A percentile compares a stretch with the other conserved stretches of the same genome.
These are phyloP conservation scores for Lodderomyces orthopsilosis DNA, from an alignment of 1,139 yeast species.

Conservation along the genomic window DNA sequence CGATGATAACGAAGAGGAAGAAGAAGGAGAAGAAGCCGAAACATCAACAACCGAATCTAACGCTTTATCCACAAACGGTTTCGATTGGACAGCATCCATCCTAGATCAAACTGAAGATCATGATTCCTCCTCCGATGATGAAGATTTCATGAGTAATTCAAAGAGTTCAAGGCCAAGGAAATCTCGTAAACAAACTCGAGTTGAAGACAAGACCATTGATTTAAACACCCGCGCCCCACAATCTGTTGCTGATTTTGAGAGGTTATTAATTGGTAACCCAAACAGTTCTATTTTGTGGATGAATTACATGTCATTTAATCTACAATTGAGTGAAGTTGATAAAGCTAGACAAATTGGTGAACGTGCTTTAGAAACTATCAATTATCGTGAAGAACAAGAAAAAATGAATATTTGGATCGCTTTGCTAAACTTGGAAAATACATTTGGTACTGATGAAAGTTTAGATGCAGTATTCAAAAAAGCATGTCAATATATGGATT, in stretches of 20 bases:
- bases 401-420: slow-evolving; percentile 97
- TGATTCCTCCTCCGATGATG: slow-evolving; percentile 50
- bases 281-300: slow-evolving; percentile 94
- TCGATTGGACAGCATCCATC: slow-evolving; percentile 92
- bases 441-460: slow-evolving; percentile 84
- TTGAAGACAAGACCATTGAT: slow-evolving; percentile 83
- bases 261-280: slow-evolving; percentile 87
- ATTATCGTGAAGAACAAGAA: slow-evolving; percentile 89
- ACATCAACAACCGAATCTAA: slow-evolving; percentile 21
- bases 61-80: slow-evolving; percentile 80
- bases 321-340: slow-evolving; percentile 89
- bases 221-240: slow-evolving; percentile 85
- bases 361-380: slow-evolving; percentile 87
- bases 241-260: slow-evolving; percentile 86
- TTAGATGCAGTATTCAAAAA: slow-evolving; percentile 77
- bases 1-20: slow-evolving; percentile 22
- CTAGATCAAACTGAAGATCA: slow-evolving; percentile 72
- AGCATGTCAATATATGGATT: slow-evolving; percentile 89
- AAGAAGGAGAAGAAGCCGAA: slow-evolving; percentile 20
- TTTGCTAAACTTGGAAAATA: slow-evolving; percentile 84
- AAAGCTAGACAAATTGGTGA: slow-evolving; percentile 92
- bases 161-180: slow-evolving; percentile 34
- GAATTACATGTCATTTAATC: slow-evolving; percentile 97
- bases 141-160: slow-evolving; percentile 40
- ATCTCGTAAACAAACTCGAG: slow-evolving; percentile 40